A percentile compares a stretch with the other conserved stretches of the same genome.
Evolutionary conservation across 2,329 filamentous ascomycete genomes (phyloP).

Genomic region (Diaporthe longicolla): DNA sequence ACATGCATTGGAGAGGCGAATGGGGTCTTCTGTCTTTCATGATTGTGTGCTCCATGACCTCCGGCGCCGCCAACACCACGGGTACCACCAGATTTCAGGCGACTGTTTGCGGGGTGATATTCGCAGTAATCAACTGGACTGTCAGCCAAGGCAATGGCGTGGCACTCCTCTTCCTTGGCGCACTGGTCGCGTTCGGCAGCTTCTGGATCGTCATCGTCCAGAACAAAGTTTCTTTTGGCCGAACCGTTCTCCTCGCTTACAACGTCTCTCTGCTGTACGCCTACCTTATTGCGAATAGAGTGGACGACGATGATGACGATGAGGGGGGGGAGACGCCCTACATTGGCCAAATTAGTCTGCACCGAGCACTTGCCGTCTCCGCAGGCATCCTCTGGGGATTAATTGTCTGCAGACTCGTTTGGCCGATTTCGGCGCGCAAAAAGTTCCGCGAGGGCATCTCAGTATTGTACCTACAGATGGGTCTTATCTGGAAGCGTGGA

Average conservation of each 20-base stretch:
- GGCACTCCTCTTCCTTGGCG: constrained; percentile 84
- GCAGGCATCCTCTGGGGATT: constrained; percentile 93
- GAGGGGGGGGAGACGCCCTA: constrained; percentile 88
- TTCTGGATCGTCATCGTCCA: constrained; percentile 91
- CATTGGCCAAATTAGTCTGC: constrained; percentile 88
- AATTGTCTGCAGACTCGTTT: constrained; percentile 88
- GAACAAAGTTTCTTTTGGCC: constrained; percentile 89
- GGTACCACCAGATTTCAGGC: constrained; percentile 88
- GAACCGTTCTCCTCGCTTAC: constrained; percentile 95
- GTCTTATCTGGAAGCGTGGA: constrained; percentile 95
- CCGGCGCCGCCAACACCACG: constrained; percentile 95
- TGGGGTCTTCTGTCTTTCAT: constrained; percentile 98
- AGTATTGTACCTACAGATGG: constrained; percentile 94
- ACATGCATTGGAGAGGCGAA: constrained; percentile 91
- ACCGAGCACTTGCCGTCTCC: constrained; percentile 89
- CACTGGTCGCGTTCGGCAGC: constrained; percentile 83
- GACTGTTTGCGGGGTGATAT: constrained; percentile 83
- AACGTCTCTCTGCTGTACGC: constrained; percentile 96
- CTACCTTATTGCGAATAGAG: constrained; percentile 86
- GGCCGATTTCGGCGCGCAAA: constrained; percentile 90
- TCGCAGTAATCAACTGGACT: constrained; percentile 84
- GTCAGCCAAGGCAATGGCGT: constrained; percentile 80
- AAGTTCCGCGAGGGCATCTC: constrained; percentile 93
- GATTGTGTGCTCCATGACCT: constrained; percentile 98
- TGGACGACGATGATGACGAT: constrained; percentile 87